Evolutionary conservation across 1,284 basidiomycete genomes (phyloP).

Genomic region (Trichosporon sp.): DNA sequence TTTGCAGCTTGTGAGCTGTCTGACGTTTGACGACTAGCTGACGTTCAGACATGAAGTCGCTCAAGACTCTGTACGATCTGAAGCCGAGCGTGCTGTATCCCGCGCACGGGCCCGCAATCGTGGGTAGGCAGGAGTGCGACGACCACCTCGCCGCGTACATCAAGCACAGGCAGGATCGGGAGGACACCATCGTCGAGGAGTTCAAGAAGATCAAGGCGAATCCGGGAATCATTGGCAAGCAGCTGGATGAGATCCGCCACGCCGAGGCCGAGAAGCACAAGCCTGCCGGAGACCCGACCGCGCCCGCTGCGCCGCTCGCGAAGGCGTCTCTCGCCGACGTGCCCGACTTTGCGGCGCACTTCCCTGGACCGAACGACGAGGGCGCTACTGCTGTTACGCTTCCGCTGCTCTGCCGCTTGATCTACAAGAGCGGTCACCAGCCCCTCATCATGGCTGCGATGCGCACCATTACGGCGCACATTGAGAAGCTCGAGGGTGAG

Average conservation of each 20-base stretch:
- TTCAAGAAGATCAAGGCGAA: constrained; percentile 28
- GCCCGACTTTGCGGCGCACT: constrained; percentile 17
- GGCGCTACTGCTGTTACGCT: constrained; percentile 31
- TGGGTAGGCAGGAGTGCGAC: constrained; percentile 53
- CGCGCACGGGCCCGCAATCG: constrained; percentile 76
- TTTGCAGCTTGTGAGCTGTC: constrained; percentile 66
- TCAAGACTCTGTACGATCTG: constrained; percentile 50
- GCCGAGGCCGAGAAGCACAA: constrained; percentile 26
- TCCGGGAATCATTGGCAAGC: constrained; percentile 27
- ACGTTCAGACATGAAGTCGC: constrained; percentile 46
- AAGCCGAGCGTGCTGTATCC: constrained; percentile 68
- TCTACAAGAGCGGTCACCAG: constrained; percentile 48
- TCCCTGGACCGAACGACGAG: constrained; percentile 15
- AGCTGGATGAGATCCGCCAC: constrained; percentile 29
- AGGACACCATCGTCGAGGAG: constrained; percentile 66
- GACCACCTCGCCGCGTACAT: constrained; percentile 71
- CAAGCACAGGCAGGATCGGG: constrained; percentile 77
- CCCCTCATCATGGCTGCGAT: constrained; percentile 42
- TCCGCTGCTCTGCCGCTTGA: constrained; percentile 38
- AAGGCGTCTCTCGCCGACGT: constrained; percentile 14
- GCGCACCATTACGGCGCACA: constrained; percentile 38
- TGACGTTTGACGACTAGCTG: constrained; percentile 9
- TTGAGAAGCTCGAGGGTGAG: constrained; percentile 62
- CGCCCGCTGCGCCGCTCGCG: constrained; percentile 7
- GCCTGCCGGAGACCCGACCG: constrained; percentile 5